Percentiles rank a stretch among this genome's conserved stretches.
phyloP scores from a whole-genome alignment of 2,329 filamentous ascomycete genomes.

The Setomelanomma holmii region DNA sequence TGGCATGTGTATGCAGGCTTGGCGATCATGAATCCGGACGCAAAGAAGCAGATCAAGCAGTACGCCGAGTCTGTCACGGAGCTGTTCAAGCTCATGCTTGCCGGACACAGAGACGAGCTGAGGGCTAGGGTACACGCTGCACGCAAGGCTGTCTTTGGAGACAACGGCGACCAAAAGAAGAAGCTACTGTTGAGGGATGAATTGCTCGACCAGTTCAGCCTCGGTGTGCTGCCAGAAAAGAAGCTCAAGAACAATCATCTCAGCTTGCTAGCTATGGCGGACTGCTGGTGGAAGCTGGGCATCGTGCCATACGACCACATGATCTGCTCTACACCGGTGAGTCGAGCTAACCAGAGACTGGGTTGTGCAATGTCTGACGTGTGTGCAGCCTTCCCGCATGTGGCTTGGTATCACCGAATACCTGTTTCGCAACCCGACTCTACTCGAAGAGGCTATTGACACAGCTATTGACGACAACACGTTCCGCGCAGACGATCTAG shows the following conservation, averaged over 20 bases:
- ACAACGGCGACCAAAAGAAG: constrained; percentile 64
- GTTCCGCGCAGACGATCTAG: constrained; percentile 93
- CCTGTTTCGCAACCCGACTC: constrained; percentile 80
- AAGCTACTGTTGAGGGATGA: constrained; percentile 78
- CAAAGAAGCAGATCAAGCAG: constrained; percentile 89
- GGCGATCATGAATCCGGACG: constrained; percentile 93
- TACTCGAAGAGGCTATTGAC: constrained; percentile 84
- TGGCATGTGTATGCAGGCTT: constrained; percentile 99
- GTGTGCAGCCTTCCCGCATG: constrained; percentile 77
- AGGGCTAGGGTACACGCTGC: constrained; percentile 78
- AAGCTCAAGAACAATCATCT: constrained; percentile 90
- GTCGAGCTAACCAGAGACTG: constrained; percentile 22
- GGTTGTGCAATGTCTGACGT: neutral
- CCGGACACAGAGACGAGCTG: constrained; percentile 78
- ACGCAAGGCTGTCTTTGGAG: constrained; percentile 71
- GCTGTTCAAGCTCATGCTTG: constrained; percentile 96
- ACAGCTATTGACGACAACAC: constrained; percentile 89
- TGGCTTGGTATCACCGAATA: constrained; percentile 98
- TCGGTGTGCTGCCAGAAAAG: constrained; percentile 73
- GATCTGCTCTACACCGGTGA: constrained; percentile 92
- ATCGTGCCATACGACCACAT: constrained; percentile 99
- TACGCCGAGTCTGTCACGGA: constrained; percentile 93
- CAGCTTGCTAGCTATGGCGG: constrained; percentile 92
- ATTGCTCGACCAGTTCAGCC: constrained; percentile 85
- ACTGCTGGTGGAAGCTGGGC: constrained; percentile 93